Base-by-base conservation (phyloP, 805 yeast species). In the Ogataea paradorogensis region DNA sequence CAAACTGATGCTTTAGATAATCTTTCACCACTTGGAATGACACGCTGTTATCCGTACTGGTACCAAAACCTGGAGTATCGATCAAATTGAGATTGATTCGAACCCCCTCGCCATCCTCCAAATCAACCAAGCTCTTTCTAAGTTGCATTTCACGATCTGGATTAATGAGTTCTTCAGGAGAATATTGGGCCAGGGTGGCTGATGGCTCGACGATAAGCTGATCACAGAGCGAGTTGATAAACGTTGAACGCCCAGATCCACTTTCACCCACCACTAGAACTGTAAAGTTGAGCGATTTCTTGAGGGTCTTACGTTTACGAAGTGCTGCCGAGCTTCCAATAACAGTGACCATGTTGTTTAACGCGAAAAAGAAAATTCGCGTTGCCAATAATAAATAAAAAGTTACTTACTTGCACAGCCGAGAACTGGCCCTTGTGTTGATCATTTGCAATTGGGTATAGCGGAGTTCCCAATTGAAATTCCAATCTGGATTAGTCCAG, bases 201-300 rank as follows among this genome's bases (percentile, higher is more conserved):
- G 85, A 76, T 0, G 80, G 72, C 29, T 84, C 87, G 9, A 84
- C 91, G 27, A 89, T 89, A 51, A 84, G 80, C 49, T 89, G 93
- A 44, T 85, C 95, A 66, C 96, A 89, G 38, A 89, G 70, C 26
- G 95, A 84, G 67, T 90, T 89, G 60, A 90, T 86, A 55, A 89
- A 83, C 5, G 96, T 89, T n/a, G 95, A 84, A 60, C 96, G 76
- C 13, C 96, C 96, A 32, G 80, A 69, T 2, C 97, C 97, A 33
- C 82, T 78, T 58, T 85, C 84, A 30, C 96, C 97, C 40, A 87
- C 82, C 27, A 86, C 81, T 91, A 89, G 82, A 43, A 85, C 61
- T 15, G 95, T 83, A 70, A 89, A 87, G 56, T 85, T 86, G 67
- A 86, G 79, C 24, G 89, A 84, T 64, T 86, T 84, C 64, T 86